phyloP scores from a whole-genome alignment of 805 yeast species.

The Starmerella vaccinii region DNA sequence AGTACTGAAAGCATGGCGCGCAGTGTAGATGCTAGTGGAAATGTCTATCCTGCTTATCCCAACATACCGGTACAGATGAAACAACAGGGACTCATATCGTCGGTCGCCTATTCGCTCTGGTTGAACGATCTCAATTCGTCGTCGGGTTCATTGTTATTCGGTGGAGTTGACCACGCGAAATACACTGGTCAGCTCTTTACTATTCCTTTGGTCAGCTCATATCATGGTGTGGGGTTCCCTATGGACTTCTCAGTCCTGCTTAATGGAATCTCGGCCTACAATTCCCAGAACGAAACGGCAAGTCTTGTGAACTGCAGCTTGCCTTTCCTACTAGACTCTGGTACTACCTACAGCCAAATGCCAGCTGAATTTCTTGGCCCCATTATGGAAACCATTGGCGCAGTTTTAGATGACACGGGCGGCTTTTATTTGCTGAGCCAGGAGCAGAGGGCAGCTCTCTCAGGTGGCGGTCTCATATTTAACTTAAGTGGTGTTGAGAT shows the following conservation, averaged over 20 bases:
- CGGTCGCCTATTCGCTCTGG: slow-evolving; percentile 38
- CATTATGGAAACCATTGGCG: slow-evolving; percentile 15
- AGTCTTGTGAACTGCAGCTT: slow-evolving; percentile 11
- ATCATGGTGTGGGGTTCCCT: slow-evolving; percentile 25
- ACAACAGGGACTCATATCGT: slow-evolving; percentile 34
- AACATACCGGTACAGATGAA: slow-evolving; percentile 33
- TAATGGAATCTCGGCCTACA: slow-evolving; percentile 18
- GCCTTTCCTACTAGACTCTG: slow-evolving; percentile 39
- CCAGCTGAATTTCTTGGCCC: slow-evolving; percentile 29
- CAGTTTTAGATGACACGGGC: slow-evolving; percentile 2
- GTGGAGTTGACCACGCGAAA: slow-evolving; percentile 36
- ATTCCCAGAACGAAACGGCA: neutral
- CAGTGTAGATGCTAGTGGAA: slow-evolving; percentile 8
- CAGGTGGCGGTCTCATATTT: slow-evolving; percentile 15
- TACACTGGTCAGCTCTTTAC: slow-evolving; percentile 32
- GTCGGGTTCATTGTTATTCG: slow-evolving; percentile 34
- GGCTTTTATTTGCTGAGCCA: slow-evolving; percentile 12
- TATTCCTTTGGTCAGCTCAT: slow-evolving; percentile 29
- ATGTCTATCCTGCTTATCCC: slow-evolving; percentile 23
- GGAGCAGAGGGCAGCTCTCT: neutral
- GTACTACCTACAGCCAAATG: slow-evolving; percentile 41
- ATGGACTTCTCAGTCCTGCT: slow-evolving; percentile 22
- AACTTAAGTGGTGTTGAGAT: slow-evolving; percentile 21
- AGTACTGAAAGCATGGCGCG: slow-evolving; percentile 31
- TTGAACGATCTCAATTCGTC: slow-evolving; percentile 29